These are phyloP conservation scores for Besnoitia besnoiti DNA, from an alignment of 169 alveolate species.

Conservation along the genomic window DNA sequence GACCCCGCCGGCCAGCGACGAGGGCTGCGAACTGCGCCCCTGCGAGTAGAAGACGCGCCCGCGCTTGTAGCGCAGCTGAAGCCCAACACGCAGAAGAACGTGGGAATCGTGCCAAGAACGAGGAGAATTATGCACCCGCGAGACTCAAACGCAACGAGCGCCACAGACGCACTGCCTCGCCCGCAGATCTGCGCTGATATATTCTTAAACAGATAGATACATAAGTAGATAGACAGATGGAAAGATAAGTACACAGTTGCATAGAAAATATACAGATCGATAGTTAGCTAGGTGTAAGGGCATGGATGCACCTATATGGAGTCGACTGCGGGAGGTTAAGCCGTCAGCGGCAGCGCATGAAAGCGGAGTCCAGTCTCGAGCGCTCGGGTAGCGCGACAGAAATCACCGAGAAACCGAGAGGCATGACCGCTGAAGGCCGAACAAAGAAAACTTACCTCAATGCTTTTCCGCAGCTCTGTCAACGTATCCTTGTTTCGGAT, in stretches of 20 bases:
- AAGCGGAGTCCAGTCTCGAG: no score
- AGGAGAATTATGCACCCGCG: background rate
- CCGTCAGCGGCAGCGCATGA: background rate
- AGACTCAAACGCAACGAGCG: background rate
- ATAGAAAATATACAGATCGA: no score
- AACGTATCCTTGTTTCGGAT: constrained; percentile 16
- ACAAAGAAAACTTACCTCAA: background rate
- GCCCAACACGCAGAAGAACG: background rate
- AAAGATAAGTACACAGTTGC: background rate
- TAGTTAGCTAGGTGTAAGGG: background rate
- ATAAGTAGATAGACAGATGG: background rate
- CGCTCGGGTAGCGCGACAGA: no score
- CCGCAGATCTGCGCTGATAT: background rate
- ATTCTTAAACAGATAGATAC: no score
- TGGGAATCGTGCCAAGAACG: background rate
- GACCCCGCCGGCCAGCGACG: background rate
- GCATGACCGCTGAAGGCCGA: background rate
- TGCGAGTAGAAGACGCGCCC: constrained; percentile 22
- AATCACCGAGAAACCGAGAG: background rate
- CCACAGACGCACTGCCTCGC: background rate
- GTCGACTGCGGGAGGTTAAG: background rate
- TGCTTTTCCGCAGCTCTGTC: background rate
- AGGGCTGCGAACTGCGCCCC: background rate
- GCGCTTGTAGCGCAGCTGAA: constrained; percentile 47
- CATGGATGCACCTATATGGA: background rate